phyloP scores from a whole-genome alignment of 345 rosid species.

The Rhizophora apiculata region DNA sequence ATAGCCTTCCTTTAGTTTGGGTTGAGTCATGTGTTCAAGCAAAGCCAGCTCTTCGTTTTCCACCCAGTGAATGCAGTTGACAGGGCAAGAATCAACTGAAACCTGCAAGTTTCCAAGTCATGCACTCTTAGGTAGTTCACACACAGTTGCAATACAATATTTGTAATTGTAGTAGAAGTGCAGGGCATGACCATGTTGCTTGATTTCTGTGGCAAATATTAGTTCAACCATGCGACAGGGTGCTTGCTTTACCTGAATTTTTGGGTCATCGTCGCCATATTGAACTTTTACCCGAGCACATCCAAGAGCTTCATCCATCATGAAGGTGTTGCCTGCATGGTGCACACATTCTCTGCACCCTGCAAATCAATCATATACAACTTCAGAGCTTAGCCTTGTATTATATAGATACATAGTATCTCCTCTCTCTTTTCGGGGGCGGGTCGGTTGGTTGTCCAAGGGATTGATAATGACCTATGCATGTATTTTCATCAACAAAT shows the following conservation, averaged over 20 bases:
- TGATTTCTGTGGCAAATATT: no score
- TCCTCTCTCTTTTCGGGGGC: no score
- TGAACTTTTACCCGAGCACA: constrained; percentile 59
- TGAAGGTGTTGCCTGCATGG: constrained; percentile 55
- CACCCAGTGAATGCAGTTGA: constrained; percentile 65
- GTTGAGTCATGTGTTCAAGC: constrained; percentile 50
- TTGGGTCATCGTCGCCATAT: constrained; percentile 43
- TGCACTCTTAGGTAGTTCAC: no score
- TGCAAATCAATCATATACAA: constrained; percentile 16
- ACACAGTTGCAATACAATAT: no score
- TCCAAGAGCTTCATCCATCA: constrained; percentile 45
- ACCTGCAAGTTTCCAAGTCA: constrained; percentile 30
- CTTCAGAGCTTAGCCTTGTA: not conserved
- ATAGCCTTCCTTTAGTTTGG: constrained; percentile 43
- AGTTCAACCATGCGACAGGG: not conserved
- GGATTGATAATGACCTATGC: constrained; percentile 38
- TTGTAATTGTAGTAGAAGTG: no score
- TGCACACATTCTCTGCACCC: constrained; percentile 64
- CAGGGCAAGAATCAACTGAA: constrained; percentile 59
- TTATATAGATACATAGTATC: no score
- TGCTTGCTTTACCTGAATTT: constrained; percentile 40
- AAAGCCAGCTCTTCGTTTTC: constrained; percentile 45
- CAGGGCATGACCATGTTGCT: no score
- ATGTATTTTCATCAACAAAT: constrained; percentile 55
- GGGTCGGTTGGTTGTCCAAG: no score